Base-by-base conservation (phyloP, 768 basidiomycete genomes). In the Leccinum boreale region DNA sequence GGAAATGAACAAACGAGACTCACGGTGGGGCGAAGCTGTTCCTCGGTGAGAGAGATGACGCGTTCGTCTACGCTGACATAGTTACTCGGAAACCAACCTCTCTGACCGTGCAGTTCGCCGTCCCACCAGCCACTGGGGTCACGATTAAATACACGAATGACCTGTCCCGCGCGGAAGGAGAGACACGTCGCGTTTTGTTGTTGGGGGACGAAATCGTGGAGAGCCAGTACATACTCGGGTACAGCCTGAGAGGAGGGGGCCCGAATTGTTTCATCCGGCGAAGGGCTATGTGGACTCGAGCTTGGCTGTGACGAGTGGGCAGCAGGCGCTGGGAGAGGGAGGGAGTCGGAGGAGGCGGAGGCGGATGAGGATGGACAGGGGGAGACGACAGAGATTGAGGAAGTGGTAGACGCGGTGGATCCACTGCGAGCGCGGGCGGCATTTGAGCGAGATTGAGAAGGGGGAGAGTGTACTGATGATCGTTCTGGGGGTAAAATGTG, bases 61-160 rank as follows among this genome's bases (percentile, higher is more conserved):
- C 79, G 79, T 52, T 81, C 76, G 62, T 88, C 86, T 15, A 81
- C 75, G 62, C 85, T 87, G 62, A 92, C 90, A 75, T 97, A 98
- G 74, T 98, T 99, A 67, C 92, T 94, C 19, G 97, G 97, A 74
- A 98, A 98, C 97, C 97, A 99, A 12, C 97, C 97, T 65, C 95
- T 78, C 59, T 86, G 76, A 3, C 86, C 90, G 35, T 93, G 90
- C 17, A 96, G 72, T 73, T 98, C 94, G 10, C 97, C 97, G 68
- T 99, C 95, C 96, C 96, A 98, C 97, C 97, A 98, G 0, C 97
- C 97, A 64, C 87, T 91, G 3, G 79, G 59, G 74, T 98, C 93
- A 62, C 86, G 82, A 66, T 92, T 93, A 50, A 90, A 77, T n/a
- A 98, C 93, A 58, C 87, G 87, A 56, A 98, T 94, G 54, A 95